Conservation (phyloP, 2,329 filamentous ascomycete genomes). For the Tolypocladium capitatum region DNA sequence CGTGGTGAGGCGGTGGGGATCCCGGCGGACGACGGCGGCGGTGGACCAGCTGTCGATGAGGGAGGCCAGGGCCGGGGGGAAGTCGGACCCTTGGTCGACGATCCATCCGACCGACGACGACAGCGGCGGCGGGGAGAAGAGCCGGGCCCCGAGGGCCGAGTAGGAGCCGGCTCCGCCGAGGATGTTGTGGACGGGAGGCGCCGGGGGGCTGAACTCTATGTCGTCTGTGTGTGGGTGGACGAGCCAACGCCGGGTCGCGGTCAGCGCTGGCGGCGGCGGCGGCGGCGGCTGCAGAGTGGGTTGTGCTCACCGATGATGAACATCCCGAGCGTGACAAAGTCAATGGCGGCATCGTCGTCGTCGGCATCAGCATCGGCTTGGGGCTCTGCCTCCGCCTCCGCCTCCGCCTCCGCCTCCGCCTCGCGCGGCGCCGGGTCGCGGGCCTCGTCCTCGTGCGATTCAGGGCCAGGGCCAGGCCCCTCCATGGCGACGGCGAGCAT, state of each 20-base stretch:
- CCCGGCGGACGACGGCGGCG: constrained; percentile 53
- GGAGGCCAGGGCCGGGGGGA: constrained; percentile 51
- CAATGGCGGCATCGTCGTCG: constrained; percentile 19
- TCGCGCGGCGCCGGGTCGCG: not conserved
- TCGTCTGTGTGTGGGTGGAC: constrained; percentile 48
- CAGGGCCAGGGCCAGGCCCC: not conserved
- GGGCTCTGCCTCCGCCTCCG: not conserved
- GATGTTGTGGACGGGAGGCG: constrained; percentile 56
- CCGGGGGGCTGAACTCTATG: constrained; percentile 69
- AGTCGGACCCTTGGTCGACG: constrained; percentile 79
- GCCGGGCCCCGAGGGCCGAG: constrained; percentile 73
- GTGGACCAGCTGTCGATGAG: constrained; percentile 66
- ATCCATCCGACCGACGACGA: constrained; percentile 74
- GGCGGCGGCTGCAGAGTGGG: not conserved
- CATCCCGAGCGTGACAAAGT: constrained; percentile 61
- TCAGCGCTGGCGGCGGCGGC: constrained; percentile 1
- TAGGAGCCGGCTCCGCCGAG: constrained; percentile 85
- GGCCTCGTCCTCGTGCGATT: not conserved
- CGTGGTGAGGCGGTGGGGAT: constrained; percentile 61
- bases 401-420: not conserved
- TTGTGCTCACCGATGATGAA: constrained; percentile 51
- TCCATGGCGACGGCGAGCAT: not conserved
- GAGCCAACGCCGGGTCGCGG: not conserved
- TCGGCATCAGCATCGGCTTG: not conserved
- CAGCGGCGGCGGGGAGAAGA: constrained; percentile 60